A percentile compares a stretch with the other conserved stretches of the same genome.
phyloP scores from a whole-genome alignment of 257 asterid genomes.

The Pogostemon cablin region DNA sequence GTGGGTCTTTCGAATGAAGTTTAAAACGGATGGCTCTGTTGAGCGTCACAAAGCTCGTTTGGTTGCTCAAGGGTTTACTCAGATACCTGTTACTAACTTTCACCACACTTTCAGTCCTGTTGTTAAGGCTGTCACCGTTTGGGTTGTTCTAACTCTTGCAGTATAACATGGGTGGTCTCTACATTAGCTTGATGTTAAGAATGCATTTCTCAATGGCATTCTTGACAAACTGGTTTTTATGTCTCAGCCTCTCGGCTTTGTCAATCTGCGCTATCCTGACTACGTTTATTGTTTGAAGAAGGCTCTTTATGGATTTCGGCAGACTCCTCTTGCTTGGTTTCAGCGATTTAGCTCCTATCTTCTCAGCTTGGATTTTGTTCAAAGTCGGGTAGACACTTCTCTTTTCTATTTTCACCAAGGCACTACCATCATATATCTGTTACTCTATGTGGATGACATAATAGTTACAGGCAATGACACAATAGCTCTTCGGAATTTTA shows the following conservation, averaged over 20 bases:
- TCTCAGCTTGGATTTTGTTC: not conserved
- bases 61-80: too few species aligned
- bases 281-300: not conserved
- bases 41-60: not conserved
- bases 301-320: too few species aligned
- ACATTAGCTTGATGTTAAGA: too few species aligned
- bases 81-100: too few species aligned
- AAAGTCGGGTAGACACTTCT: not conserved
- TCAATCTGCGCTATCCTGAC: not conserved
- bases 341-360: not conserved
- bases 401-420: not conserved
- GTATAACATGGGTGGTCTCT: too few species aligned
- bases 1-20: not conserved
- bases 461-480: not conserved
- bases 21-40: not conserved
- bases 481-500: not conserved
- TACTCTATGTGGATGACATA: not conserved
- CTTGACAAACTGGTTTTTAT: too few species aligned
- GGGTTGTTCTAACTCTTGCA: too few species aligned
- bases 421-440: not conserved
- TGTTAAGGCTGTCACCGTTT: too few species aligned
- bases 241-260: not conserved
- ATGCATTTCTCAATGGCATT: too few species aligned
- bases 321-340: not conserved
- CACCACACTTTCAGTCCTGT: too few species aligned